Percentiles rank a stretch among this genome's conserved stretches.
Evolutionary conservation across 768 basidiomycete species (phyloP).

Genomic region (Epithele typhae): DNA sequence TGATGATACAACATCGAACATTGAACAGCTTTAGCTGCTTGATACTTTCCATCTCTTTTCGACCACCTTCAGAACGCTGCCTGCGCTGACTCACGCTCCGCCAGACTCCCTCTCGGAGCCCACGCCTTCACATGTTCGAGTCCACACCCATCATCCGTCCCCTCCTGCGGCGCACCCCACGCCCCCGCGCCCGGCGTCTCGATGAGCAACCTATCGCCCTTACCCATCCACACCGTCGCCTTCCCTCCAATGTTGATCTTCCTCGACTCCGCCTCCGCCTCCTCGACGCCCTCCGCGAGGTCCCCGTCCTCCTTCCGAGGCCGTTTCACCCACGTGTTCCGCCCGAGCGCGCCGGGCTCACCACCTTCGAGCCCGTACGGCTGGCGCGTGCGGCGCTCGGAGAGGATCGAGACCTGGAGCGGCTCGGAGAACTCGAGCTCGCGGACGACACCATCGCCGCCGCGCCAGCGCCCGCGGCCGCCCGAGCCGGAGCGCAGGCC

Average conservation of each 20-base stretch:
- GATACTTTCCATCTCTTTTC: too few relatives aligned
- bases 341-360: constrained; percentile 61
- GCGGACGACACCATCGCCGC: constrained; percentile 82
- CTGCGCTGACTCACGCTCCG: constrained; percentile 43
- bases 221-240: constrained; percentile 83
- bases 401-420: constrained; percentile 84
- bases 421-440: constrained; percentile 79
- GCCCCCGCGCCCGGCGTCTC: constrained; percentile 92
- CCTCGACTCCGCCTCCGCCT: constrained; percentile 25
- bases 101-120: constrained; percentile 69
- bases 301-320: constrained; percentile 67
- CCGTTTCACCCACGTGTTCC: constrained; percentile 85
- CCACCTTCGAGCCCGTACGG: constrained; percentile 89
- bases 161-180: constrained; percentile 49
- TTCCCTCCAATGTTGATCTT: constrained; percentile 89
- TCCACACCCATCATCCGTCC: constrained; percentile 23
- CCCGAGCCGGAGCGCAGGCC: constrained; percentile 66
- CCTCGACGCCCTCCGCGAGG: constrained; percentile 31
- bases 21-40: too few relatives aligned
- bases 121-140: constrained; percentile 40
- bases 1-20: too few relatives aligned
- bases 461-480: constrained; percentile 67
- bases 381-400: constrained; percentile 81
- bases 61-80: constrained; percentile 60
- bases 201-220: constrained; percentile 75